phyloP scores from a whole-genome alignment of 2,329 filamentous ascomycete genomes.

The Penicillium nordicum region DNA sequence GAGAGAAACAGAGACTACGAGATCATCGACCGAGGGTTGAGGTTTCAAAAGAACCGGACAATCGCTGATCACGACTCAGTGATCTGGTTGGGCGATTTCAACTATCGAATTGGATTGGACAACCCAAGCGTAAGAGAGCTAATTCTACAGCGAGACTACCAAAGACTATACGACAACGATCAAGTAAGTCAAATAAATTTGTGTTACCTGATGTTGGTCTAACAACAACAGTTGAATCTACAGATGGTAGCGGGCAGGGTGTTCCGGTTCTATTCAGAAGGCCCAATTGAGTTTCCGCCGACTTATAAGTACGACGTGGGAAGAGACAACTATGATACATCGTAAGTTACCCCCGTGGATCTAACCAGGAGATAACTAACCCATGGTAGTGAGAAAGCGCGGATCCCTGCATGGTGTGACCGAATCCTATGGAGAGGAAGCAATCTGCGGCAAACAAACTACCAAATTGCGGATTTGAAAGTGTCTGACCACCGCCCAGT shows the following conservation, averaged over 20 bases:
- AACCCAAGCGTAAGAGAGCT: conserved; percentile 74
- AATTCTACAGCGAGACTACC: conserved; percentile 69
- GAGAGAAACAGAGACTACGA: conserved; percentile 91
- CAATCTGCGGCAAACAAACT: conserved; percentile 77
- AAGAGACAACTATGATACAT: conserved; percentile 85
- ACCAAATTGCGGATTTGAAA: conserved; percentile 73
- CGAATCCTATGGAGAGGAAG: conserved; percentile 82
- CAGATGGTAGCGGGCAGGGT: conserved; percentile 92
- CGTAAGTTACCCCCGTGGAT: conserved; percentile 52
- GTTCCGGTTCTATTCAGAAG: conserved; percentile 90
- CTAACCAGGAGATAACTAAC: conserved; percentile 28
- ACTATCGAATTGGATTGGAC: conserved; percentile 86
- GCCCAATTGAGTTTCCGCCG: conserved; percentile 79
- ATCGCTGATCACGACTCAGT: conserved; percentile 91
- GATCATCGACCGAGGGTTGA: conserved; percentile 79
- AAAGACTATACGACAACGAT: conserved; percentile 83
- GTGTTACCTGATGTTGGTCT: background rate
- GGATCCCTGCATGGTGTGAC: conserved; percentile 97
- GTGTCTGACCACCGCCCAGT: conserved; percentile 98
- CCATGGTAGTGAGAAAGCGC: conserved; percentile 72
- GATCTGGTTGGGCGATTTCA: conserved; percentile 97
- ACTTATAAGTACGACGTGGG: conserved; percentile 96
- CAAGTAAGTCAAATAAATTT: conserved; percentile 53
- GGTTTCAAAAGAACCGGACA: conserved; percentile 84
- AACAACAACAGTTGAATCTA: conserved; percentile 67